Evolutionary conservation across 2,329 filamentous ascomycete genomes (phyloP).

Genomic region (Cryphonectria carpinicola): DNA sequence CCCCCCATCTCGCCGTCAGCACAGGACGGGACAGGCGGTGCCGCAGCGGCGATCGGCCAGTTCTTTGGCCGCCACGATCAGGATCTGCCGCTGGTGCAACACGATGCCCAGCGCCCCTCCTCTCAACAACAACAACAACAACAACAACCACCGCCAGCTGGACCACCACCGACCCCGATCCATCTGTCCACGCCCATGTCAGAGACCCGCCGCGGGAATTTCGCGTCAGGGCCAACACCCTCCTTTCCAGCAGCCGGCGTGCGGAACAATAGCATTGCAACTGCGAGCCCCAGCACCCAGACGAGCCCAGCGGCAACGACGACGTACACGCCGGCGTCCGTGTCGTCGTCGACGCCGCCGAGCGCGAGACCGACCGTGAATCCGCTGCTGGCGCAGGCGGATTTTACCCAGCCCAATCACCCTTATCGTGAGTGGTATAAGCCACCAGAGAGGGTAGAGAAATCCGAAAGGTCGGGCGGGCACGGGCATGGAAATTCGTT

Average conservation of each 20-base stretch:
- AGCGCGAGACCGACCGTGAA: slow-evolving; percentile 57
- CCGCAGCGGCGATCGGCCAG: slow-evolving; percentile 20
- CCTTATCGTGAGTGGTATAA: slow-evolving; percentile 83
- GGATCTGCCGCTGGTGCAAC: background rate
- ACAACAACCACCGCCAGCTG: background rate
- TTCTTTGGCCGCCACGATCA: slow-evolving; percentile 19
- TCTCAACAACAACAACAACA: background rate
- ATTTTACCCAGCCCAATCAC: slow-evolving; percentile 78
- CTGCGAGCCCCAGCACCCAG: slow-evolving; percentile 21
- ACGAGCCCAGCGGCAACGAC: slow-evolving; percentile 24
- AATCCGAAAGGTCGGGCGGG: slow-evolving; percentile 33
- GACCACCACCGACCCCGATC: background rate
- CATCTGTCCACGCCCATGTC: slow-evolving; percentile 31
- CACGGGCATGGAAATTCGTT: slow-evolving; percentile 11
- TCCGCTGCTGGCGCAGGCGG: slow-evolving; percentile 69
- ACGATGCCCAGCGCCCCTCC: slow-evolving; percentile 28
- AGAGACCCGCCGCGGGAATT: slow-evolving; percentile 20
- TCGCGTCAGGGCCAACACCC: slow-evolving; percentile 1
- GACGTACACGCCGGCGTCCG: slow-evolving; percentile 23
- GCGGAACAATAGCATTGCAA: slow-evolving; percentile 17
- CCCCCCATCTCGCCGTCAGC: slow-evolving; percentile 10
- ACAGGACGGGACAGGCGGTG: slow-evolving; percentile 10
- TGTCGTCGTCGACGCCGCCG: slow-evolving; percentile 30
- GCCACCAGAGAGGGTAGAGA: slow-evolving; percentile 57
- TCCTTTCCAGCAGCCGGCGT: background rate